Base-by-base conservation (phyloP, 768 basidiomycete genomes). In the Rickenella mellea region DNA sequence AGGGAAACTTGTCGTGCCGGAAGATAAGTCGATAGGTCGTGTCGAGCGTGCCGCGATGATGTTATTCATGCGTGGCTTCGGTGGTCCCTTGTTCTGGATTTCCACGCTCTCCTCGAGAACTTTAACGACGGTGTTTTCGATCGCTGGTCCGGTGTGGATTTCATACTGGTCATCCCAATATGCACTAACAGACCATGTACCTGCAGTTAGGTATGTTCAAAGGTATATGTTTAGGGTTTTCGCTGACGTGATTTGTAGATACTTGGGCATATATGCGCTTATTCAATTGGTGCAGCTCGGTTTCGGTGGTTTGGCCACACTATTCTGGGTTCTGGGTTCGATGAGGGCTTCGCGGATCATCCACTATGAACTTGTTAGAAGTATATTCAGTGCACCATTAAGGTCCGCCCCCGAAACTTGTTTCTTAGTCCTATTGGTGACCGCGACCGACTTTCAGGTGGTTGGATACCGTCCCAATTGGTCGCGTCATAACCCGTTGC, bases 401-500 rank as follows among this genome's bases (percentile, higher is more conserved):
- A 73, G 80, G 55, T 80, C 63, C 65, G 65, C 73, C 24, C 66
- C 68, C 47, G n/a, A 10, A 31, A 8, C 6, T 22, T 25, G 6
- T 32, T 1, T 17, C 6, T 25, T 42, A 25, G 10, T 40, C 9
- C 12, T 26, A n/a, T 7, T 22, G 19, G 4, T 19, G n/a, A 10
- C 31, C 28, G 15, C 36, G 21, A 14, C 59, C 65, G 25, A 73
- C 71, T 1, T 68, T 24, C 21, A 69, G 73, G 45, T 74, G 69
- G 67, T 58, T 75, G 8, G 73, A 76, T 45, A 65, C 55, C 5
- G 70, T 69, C 1, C 73, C 73, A 0, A 64, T 63, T 0, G 70
- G 71, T 12, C 72, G 82, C 5, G 72, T 86, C 39, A 74, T 83
- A 27, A 63, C 78, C 19, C 69, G 81, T 36, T 76, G 75, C 54